Evolutionary conservation across 2,329 filamentous ascomycete species (phyloP).

Genomic region (Colletotrichum aenigma): DNA sequence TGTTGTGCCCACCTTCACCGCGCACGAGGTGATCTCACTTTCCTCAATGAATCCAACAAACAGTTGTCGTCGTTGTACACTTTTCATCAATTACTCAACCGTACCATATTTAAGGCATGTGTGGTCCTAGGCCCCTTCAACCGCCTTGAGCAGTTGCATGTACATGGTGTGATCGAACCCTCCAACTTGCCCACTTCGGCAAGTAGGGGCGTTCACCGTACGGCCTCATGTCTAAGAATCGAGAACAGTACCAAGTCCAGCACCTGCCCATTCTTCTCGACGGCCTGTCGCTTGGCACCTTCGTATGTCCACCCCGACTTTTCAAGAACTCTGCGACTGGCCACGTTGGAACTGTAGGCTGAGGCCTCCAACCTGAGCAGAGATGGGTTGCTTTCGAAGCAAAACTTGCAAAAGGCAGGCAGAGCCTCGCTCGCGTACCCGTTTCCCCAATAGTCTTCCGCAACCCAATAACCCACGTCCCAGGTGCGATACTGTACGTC

Average conservation of each 20-base stretch:
- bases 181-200: neutral
- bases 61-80: neutral
- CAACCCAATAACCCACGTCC: conserved; percentile 57
- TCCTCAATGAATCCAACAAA: neutral
- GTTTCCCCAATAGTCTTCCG: conserved; percentile 45
- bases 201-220: neutral
- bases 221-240: conserved; percentile 39
- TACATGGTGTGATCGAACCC: neutral
- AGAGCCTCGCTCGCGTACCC: conserved; percentile 48
- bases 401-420: conserved; percentile 43
- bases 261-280: conserved; percentile 44
- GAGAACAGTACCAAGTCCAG: conserved; percentile 42
- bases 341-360: conserved; percentile 41
- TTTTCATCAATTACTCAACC: neutral
- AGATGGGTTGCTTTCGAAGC: conserved; percentile 44
- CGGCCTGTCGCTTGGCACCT: conserved; percentile 43
- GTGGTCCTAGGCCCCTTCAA: neutral
- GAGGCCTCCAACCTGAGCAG: conserved; percentile 46
- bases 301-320: conserved; percentile 49
- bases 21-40: neutral
- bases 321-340: conserved; percentile 45
- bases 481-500: conserved; percentile 46
- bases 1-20: neutral
- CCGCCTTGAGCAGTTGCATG: neutral
- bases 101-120: neutral